Percentiles rank a stretch among this genome's conserved stretches.
Evolutionary conservation across 495 filamentous ascomycete species (phyloP).

Genomic region (Sporormia fimetaria): DNA sequence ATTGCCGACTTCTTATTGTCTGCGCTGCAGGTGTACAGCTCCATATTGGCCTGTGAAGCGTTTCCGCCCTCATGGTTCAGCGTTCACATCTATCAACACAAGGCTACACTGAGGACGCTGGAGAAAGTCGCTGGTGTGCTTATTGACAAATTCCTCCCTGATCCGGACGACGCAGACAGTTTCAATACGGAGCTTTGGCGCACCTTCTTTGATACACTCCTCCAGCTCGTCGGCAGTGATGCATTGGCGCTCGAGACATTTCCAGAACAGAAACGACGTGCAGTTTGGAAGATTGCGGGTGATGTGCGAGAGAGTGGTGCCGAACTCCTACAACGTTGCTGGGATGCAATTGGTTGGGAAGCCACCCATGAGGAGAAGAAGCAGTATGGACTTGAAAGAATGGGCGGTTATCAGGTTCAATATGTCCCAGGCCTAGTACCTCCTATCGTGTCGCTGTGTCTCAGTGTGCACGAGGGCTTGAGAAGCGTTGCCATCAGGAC

Average conservation of each 20-base stretch:
- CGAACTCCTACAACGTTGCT: conserved; percentile 67
- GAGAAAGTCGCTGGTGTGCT: conserved; percentile 71
- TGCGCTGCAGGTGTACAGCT: conserved; percentile 71
- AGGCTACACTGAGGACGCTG: conserved; percentile 76
- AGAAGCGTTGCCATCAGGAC: conserved; percentile 84
- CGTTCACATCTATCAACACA: conserved; percentile 89
- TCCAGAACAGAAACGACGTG: conserved; percentile 88
- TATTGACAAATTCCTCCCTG: conserved; percentile 64
- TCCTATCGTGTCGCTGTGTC: conserved; percentile 84
- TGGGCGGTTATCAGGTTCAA: conserved; percentile 96
- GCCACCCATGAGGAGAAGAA: conserved; percentile 60
- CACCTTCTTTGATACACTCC: conserved; percentile 75
- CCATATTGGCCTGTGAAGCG: conserved; percentile 77
- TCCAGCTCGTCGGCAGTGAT: conserved; percentile 80
- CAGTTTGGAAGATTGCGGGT: conserved; percentile 97
- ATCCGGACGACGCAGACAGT: conserved; percentile 80
- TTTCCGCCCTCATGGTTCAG: conserved; percentile 88
- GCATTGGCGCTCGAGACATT: conserved; percentile 90
- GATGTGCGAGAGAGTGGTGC: conserved; percentile 91
- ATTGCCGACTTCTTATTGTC: conserved; percentile 63
- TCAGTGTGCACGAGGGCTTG: conserved; percentile 89
- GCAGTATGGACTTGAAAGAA: conserved; percentile 65
- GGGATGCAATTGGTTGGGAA: conserved; percentile 98
- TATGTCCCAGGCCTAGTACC: conserved; percentile 88
- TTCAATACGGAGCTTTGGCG: conserved; percentile 95